Conservation (phyloP, 352 stramenopile genomes). For the Globisporangium megalacanthum region DNA sequence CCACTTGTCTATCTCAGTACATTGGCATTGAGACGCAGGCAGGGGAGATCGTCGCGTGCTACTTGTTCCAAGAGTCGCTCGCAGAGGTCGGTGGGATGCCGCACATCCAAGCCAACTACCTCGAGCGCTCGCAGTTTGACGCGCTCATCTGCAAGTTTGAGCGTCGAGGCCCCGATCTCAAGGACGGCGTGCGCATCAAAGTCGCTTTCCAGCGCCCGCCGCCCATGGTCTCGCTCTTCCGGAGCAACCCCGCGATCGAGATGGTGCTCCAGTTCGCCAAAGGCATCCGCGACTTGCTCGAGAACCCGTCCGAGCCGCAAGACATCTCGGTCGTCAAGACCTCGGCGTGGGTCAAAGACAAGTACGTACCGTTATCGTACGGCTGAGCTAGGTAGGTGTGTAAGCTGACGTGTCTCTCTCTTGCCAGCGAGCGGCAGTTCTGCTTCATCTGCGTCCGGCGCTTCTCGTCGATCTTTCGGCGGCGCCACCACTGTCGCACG, state of each 20-base stretch:
- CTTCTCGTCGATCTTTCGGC: constrained; percentile 81
- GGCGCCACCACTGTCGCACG: constrained; percentile 83
- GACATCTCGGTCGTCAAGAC: constrained; percentile 81
- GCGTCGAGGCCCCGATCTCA: constrained; percentile 47
- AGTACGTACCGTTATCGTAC: constrained; percentile 26
- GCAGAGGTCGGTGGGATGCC: constrained; percentile 79
- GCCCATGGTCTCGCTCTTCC: constrained; percentile 75
- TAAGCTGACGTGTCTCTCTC: constrained; percentile 5
- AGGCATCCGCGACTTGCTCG: constrained; percentile 67
- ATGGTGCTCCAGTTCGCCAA: constrained; percentile 82
- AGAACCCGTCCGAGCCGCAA: constrained; percentile 72
- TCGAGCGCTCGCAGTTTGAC: constrained; percentile 82
- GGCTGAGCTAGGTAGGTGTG: no score
- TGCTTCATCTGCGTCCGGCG: constrained; percentile 77
- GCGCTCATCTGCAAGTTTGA: constrained; percentile 86
- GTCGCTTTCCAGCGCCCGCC: constrained; percentile 82
- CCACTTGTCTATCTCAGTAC: constrained; percentile 31
- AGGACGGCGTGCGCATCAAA: constrained; percentile 77
- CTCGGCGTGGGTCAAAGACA: constrained; percentile 81
- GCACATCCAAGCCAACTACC: constrained; percentile 69
- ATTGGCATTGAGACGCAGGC: constrained; percentile 76
- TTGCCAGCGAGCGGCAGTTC: constrained; percentile 57
- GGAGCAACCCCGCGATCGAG: constrained; percentile 76
- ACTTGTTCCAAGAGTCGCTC: constrained; percentile 82
- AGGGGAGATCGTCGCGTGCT: constrained; percentile 76